Conservation (phyloP, 2,329 filamentous ascomycete species). For the Byssothecium circinans region DNA sequence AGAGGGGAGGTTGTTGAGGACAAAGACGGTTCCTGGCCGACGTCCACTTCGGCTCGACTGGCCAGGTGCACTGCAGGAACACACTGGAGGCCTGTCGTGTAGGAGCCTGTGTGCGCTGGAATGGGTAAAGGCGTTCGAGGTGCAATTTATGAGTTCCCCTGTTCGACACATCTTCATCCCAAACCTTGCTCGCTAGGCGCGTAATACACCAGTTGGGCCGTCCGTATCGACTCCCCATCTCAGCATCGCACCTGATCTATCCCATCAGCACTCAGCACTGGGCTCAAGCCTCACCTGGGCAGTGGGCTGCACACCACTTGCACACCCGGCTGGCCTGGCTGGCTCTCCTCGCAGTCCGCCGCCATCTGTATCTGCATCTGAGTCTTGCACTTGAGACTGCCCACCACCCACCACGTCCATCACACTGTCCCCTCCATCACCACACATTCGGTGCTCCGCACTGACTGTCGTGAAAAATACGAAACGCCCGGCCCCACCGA, state of each 20-base stretch:
- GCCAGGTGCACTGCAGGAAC: neutral
- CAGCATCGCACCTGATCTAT: no score
- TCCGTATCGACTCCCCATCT: neutral
- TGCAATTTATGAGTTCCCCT: conserved; percentile 4
- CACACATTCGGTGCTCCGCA: no score
- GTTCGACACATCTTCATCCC: conserved; percentile 12
- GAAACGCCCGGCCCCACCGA: conserved; percentile 20
- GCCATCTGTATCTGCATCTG: neutral
- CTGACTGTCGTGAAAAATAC: conserved; percentile 8
- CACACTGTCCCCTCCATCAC: no score
- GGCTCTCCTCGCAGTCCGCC: neutral
- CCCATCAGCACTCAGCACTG: no score
- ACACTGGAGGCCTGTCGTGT: neutral
- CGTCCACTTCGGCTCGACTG: neutral
- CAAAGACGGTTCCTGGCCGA: conserved; percentile 1
- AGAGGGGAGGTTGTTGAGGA: neutral
- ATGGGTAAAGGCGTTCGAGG: conserved; percentile 9
- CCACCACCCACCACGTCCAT: no score
- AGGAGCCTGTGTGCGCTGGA: conserved; percentile 4
- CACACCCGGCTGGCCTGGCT: no score
- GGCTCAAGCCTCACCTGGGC: neutral
- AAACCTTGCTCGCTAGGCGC: conserved; percentile 6
- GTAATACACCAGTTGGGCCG: neutral
- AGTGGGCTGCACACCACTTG: no score
- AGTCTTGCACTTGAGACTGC: no score